Evolutionary conservation across 352 stramenopile species (phyloP).

Genomic region (Globisporangium takayamanum): DNA sequence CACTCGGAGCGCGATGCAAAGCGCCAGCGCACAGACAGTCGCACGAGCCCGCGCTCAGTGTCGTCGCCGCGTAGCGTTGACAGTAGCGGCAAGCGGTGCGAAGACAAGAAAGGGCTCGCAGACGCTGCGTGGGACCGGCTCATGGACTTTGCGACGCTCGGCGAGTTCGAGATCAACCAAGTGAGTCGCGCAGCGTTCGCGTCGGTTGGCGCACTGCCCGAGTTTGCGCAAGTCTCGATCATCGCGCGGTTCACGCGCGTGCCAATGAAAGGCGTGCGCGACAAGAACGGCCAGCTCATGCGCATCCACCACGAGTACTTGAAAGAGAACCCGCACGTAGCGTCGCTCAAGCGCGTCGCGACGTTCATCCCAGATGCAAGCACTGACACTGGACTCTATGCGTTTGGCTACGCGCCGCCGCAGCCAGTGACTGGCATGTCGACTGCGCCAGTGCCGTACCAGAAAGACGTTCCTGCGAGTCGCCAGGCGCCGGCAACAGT

Average conservation of each 20-base stretch:
- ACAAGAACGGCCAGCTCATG: slow-evolving; percentile 79
- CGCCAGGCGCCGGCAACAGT: slow-evolving; percentile 4
- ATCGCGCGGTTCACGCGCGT: slow-evolving; percentile 62
- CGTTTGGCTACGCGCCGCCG: slow-evolving; percentile 67
- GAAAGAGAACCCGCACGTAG: slow-evolving; percentile 62
- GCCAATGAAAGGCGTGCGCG: slow-evolving; percentile 47
- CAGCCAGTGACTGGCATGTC: slow-evolving; percentile 48
- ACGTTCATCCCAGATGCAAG: slow-evolving; percentile 37
- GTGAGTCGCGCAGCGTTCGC: slow-evolving; percentile 67
- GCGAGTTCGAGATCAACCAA: slow-evolving; percentile 55
- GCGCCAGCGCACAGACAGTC: slow-evolving; percentile 21
- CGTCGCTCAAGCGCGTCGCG: slow-evolving; percentile 37
- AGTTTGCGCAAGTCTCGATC: slow-evolving; percentile 72
- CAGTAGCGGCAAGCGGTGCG: slow-evolving; percentile 14
- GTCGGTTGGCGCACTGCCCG: slow-evolving; percentile 53
- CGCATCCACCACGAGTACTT: slow-evolving; percentile 67
- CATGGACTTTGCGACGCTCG: slow-evolving; percentile 58
- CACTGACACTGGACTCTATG: slow-evolving; percentile 46
- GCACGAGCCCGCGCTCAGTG: slow-evolving; percentile 1
- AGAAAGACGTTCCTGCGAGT: slow-evolving; percentile 23
- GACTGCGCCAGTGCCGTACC: slow-evolving; percentile 41
- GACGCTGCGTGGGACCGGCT: slow-evolving; percentile 68
- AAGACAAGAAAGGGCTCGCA: slow-evolving; percentile 50
- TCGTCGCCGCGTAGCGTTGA: slow-evolving; percentile 9
- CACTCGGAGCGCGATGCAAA: slow-evolving; percentile 4